A percentile compares a stretch with the other conserved stretches of the same genome.
Evolutionary conservation across 148 eudicot genomes (phyloP).

Genomic region (Cornus suecica): DNA sequence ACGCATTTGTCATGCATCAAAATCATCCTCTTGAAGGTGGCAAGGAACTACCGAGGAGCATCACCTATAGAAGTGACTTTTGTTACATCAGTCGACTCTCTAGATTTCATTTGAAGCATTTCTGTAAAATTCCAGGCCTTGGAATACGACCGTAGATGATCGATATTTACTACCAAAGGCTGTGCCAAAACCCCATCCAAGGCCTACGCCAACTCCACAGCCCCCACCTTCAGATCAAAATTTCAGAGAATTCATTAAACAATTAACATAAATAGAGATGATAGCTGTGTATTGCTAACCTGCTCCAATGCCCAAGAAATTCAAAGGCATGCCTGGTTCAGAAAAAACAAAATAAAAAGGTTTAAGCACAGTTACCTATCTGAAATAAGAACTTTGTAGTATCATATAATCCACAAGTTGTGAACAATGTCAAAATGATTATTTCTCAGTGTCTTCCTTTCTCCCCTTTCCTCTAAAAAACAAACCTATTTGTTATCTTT

Average conservation of each 20-base stretch:
- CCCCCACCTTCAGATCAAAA: constrained; percentile 60
- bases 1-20: too few species aligned
- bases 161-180: constrained; percentile 70
- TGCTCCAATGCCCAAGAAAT: constrained; percentile 68
- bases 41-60: constrained; percentile 18
- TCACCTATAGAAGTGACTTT: constrained; percentile 20
- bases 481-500: too few species aligned
- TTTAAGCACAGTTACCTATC: too few species aligned
- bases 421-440: neutral
- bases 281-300: constrained; percentile 31
- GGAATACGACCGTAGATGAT: constrained; percentile 49
- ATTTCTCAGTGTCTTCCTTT: too few species aligned
- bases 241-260: neutral
- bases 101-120: constrained; percentile 18
- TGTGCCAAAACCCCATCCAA: constrained; percentile 84
- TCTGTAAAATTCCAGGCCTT: constrained; percentile 47
- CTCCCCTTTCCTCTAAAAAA: too few species aligned
- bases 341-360: neutral
- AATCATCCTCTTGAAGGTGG: too few species aligned
- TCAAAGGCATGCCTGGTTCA: constrained; percentile 64
- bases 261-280: neutral
- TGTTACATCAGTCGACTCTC: constrained; percentile 19
- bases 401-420: neutral
- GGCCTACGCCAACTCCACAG: constrained; percentile 78
- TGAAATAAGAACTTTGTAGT: neutral